Conservation (phyloP, 1,284 basidiomycete species). For the Papiliotrema terrestris region DNA sequence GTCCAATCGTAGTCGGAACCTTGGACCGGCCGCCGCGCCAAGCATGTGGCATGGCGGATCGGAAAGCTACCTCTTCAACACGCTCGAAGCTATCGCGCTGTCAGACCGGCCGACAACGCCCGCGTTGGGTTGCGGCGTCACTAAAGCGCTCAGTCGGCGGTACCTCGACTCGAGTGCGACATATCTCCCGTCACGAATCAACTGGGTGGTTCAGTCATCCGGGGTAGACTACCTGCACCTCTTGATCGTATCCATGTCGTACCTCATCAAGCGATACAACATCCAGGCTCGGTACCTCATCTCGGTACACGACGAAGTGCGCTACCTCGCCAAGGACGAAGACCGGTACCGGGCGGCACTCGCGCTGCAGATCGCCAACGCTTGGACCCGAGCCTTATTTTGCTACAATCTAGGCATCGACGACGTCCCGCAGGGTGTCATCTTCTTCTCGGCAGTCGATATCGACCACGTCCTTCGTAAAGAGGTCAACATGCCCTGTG, state of each 20-base stretch:
- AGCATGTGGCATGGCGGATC: constrained; percentile 97
- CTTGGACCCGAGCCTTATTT: constrained; percentile 93
- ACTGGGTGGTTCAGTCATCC: constrained; percentile 99
- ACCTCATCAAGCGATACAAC: constrained; percentile 74
- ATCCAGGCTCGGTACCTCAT: constrained; percentile 93
- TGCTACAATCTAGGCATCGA: constrained; percentile 92
- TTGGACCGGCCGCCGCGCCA: constrained; percentile 22
- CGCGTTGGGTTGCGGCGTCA: constrained; percentile 90
- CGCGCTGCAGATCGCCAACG: constrained; percentile 92
- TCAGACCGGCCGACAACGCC: constrained; percentile 86
- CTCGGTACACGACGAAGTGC: constrained; percentile 95
- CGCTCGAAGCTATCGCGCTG: constrained; percentile 90
- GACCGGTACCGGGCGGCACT: constrained; percentile 85
- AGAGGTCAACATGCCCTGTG: constrained; percentile 92
- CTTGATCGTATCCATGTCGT: constrained; percentile 91
- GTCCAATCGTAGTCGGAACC: constrained; percentile 55
- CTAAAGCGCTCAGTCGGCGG: constrained; percentile 82
- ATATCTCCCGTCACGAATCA: constrained; percentile 95
- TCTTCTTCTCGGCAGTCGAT: constrained; percentile 97
- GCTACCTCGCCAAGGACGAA: constrained; percentile 84
- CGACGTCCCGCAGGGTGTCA: constrained; percentile 87
- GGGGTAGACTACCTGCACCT: constrained; percentile 98
- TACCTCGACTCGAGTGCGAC: constrained; percentile 66
- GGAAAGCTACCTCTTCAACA: constrained; percentile 99
- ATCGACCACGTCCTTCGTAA: constrained; percentile 88